These are phyloP conservation scores for Xylariomycetidae sp. DNA, from an alignment of 2,329 filamentous ascomycete genomes.

Conservation along the genomic window DNA sequence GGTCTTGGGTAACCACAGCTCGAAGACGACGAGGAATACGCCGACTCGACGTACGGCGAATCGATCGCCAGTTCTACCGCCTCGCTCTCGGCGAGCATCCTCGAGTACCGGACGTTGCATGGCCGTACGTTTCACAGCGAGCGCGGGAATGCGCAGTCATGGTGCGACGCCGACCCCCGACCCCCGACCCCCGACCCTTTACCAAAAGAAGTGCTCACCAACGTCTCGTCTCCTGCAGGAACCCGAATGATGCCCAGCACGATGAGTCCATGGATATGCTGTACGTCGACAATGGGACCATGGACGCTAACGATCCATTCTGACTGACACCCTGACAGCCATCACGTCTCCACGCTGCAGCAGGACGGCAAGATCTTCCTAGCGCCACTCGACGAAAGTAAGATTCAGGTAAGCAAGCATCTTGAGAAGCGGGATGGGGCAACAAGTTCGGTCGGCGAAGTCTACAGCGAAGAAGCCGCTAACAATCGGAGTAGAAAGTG, in stretches of 20 bases:
- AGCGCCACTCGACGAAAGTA: conserved; percentile 17
- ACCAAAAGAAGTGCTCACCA: too few species aligned
- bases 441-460: background rate
- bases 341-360: conserved; percentile 22
- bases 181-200: too few species aligned
- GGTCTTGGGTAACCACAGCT: conserved; percentile 6
- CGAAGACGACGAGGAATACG: conserved; percentile 16
- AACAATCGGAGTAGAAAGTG: conserved; percentile 20
- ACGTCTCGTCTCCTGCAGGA: conserved; percentile 15
- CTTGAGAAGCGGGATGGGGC: too few species aligned
- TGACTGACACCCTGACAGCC: conserved; percentile 12
- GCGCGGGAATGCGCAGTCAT: conserved; percentile 23
- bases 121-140: conserved; percentile 26
- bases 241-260: conserved; percentile 25
- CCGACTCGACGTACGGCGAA: conserved; percentile 23
- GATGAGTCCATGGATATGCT: conserved; percentile 25
- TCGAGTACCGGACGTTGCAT: conserved; percentile 25
- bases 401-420: conserved; percentile 15
- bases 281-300: conserved; percentile 13
- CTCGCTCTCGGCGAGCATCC: conserved; percentile 24
- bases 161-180: conserved; percentile 10
- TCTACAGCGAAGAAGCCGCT: background rate
- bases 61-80: conserved; percentile 25
- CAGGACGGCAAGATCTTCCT: conserved; percentile 20
- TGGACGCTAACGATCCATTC: background rate